These are phyloP conservation scores for Ordospora colligata DNA, from an alignment of 371 early-diverging fungal species.

Conservation along the genomic window DNA sequence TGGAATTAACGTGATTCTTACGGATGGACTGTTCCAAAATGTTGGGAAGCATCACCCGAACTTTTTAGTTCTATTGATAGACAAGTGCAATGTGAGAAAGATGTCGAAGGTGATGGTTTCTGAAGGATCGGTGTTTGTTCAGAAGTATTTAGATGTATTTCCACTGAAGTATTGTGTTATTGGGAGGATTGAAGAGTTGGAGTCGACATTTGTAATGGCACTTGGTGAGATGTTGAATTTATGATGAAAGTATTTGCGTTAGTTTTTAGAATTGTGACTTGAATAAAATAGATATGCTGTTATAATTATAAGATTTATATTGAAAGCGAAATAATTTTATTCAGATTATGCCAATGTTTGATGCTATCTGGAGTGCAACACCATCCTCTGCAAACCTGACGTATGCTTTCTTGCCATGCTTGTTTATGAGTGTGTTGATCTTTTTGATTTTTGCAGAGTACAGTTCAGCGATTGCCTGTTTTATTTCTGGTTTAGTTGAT, in stretches of 20 bases:
- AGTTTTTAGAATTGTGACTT: neutral
- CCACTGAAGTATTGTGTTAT: conserved; percentile 43
- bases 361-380: conserved; percentile 90
- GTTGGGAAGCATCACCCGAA: conserved; percentile 19
- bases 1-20: conserved; percentile 53
- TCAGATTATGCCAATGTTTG: conserved; percentile 66
- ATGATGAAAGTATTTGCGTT: neutral
- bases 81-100: conserved; percentile 34
- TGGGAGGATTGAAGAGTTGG: conserved; percentile 42
- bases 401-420: conserved; percentile 95
- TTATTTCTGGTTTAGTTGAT: conserved; percentile 94
- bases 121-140: conserved; percentile 31
- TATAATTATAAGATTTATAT: neutral
- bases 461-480: conserved; percentile 82
- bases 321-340: conserved; percentile 22
- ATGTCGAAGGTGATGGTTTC: conserved; percentile 42
- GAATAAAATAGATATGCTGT: neutral
- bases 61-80: conserved; percentile 47
- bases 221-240: conserved; percentile 8
- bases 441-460: conserved; percentile 82
- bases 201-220: conserved; percentile 37
- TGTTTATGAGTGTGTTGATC: conserved; percentile 82
- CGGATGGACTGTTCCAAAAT: conserved; percentile 53
- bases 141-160: conserved; percentile 51
- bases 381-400: conserved; percentile 84